Base-by-base conservation (phyloP, 805 yeast genomes). In the Saccharomycopsis malanga region DNA sequence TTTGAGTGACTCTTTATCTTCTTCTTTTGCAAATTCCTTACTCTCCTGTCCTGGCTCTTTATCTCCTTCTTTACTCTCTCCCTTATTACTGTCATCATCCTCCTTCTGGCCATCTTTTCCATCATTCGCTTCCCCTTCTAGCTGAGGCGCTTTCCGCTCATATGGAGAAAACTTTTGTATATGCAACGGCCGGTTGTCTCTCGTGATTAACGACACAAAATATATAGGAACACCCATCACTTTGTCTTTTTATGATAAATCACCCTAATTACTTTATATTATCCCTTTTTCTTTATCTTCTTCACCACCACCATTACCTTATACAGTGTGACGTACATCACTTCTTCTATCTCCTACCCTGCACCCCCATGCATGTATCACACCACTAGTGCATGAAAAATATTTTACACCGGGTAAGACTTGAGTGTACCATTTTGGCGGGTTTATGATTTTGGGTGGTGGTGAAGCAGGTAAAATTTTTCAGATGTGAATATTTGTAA, bases 111-210 rank as follows among this genome's bases (percentile, higher is more conserved):
- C 44, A 10, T 50, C 40, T 22, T 50, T 50, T 23, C 41, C 46
- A n/a, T 38, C 20, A 20, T 45, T 51, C 14, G 45, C 37, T n/a
- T 20, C 21, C n/a, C 18, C 18, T 4, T 29, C 30, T 2, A 50
- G 56, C 25, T 49, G 34, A 5, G 57, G 23, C 15, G 45, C 24
- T 3, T 24, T 21, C 12, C 18, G 20, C 42, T 57, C 61, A 12
- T 55, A 52, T 9, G 63, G 64, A 18, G 70, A 66, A 47, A 79
- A 72, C 36, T 75, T 65, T 57, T 78, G 83, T 36, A 79, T 76
- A 58, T 80, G 81, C 20, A 80, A 58, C 10, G 86, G 87, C 36
- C 66, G 70, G 57, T 77, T 69, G 43, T 73, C 73, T 50, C 81
- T 63, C 1, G 84, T 74, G 20, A 80, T 76, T 44, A 80, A 59